Conservation (phyloP, 1,284 basidiomycete genomes). For the Coriolopsis trogii region DNA sequence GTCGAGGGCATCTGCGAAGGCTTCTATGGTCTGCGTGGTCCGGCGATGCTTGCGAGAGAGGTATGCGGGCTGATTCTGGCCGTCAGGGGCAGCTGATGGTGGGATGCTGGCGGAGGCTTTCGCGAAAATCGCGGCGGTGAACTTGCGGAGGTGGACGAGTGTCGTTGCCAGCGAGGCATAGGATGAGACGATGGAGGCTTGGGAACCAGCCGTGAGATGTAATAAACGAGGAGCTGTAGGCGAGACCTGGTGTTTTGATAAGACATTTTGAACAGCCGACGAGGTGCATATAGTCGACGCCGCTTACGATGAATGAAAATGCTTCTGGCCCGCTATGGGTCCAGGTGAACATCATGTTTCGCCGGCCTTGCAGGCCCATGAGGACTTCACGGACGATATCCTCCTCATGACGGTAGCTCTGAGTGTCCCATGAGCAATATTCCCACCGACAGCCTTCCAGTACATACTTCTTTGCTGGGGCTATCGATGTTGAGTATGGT, state of each 20-base stretch:
- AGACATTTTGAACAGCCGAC: not conserved
- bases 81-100: not conserved
- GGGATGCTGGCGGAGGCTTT: conserved; percentile 25
- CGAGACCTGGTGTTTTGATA: conserved; percentile 42
- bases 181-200: conserved; percentile 61
- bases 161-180: conserved; percentile 61
- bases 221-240: conserved; percentile 55
- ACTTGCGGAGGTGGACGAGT: conserved; percentile 62
- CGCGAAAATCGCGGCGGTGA: conserved; percentile 49
- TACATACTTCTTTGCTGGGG: conserved; percentile 36
- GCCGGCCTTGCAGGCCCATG: conserved; percentile 70
- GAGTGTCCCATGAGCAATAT: not conserved
- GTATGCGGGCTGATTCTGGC: conserved; percentile 13
- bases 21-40: conserved; percentile 69
- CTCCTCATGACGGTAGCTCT: conserved; percentile 73
- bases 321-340: conserved; percentile 30
- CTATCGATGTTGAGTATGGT: conserved; percentile 31
- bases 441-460: not conserved
- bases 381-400: conserved; percentile 76
- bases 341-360: conserved; percentile 59
- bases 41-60: conserved; percentile 21
- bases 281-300: not conserved
- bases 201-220: conserved; percentile 65
- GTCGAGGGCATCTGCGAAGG: conserved; percentile 78
- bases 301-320: conserved; percentile 33